Evolutionary conservation across 805 yeast genomes (phyloP).

Genomic region (Starmera amethionina): DNA sequence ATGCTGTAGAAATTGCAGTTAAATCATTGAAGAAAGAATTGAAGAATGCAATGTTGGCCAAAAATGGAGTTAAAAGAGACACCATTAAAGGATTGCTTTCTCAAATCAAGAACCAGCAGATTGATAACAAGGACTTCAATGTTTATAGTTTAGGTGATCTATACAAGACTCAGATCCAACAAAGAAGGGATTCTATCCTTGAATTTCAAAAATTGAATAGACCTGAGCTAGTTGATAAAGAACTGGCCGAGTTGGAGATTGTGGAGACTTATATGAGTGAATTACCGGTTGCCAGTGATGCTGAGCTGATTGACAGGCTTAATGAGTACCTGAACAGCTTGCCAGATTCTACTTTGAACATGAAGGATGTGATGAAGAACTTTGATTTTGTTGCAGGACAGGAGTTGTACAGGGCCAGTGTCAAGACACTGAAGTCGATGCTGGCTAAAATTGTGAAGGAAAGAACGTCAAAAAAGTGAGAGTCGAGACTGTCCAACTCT

Average conservation of each 20-base stretch:
- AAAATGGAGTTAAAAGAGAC: constrained; percentile 30
- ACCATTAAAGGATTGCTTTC: constrained; percentile 35
- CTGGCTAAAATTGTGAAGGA: too few relatives aligned
- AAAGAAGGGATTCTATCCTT: constrained; percentile 38
- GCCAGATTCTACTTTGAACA: constrained; percentile 1
- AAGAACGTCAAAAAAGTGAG: too few relatives aligned
- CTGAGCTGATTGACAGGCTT: constrained; percentile 29
- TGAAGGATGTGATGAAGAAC: too few relatives aligned
- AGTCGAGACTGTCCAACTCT: too few relatives aligned
- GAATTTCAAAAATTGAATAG: constrained; percentile 38
- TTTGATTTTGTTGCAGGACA: too few relatives aligned
- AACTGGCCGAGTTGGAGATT: constrained; percentile 33
- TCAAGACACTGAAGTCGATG: too few relatives aligned
- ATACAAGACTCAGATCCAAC: constrained; percentile 34
- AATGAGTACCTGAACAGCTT: constrained; percentile 14
- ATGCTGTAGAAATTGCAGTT: constrained; percentile 26
- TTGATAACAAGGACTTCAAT: constrained; percentile 26
- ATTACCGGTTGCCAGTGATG: constrained; percentile 40
- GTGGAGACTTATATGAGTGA: constrained; percentile 28
- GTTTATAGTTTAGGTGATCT: constrained; percentile 27
- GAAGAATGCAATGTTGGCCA: constrained; percentile 37
- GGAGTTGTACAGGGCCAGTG: too few relatives aligned
- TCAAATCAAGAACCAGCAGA: constrained; percentile 33
- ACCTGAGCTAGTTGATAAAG: constrained; percentile 44
- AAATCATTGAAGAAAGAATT: constrained; percentile 29